phyloP scores from a whole-genome alignment of 148 eudicot species.

The Euryodendron excelsum region DNA sequence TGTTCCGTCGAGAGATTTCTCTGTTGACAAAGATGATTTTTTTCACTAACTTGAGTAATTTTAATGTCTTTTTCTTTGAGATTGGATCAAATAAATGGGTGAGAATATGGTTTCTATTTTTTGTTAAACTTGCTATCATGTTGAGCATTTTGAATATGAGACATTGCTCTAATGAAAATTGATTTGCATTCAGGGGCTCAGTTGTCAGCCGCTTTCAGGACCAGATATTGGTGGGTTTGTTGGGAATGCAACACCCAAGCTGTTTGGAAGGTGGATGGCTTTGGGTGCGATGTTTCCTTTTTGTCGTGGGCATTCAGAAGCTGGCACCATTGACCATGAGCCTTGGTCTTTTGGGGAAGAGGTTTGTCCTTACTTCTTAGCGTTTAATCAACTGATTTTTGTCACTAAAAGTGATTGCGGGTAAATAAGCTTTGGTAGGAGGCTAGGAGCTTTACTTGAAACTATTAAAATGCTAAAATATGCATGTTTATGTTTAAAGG shows the following conservation, averaged over 20 bases:
- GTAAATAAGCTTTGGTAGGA: neutral
- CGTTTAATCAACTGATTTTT: neutral
- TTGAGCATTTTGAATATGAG: neutral
- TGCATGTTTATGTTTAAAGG: neutral
- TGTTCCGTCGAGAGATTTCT: neutral
- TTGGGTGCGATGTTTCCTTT: constrained; percentile 93
- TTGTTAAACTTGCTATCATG: neutral
- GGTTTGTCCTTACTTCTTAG: constrained; percentile 29
- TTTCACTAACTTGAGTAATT: neutral
- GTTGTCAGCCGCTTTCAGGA: constrained; percentile 97
- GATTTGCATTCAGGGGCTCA: constrained; percentile 59
- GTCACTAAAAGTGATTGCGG: neutral
- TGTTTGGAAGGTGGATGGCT: constrained; percentile 99
- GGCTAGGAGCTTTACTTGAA: constrained; percentile 6
- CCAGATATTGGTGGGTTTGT: constrained; percentile 99
- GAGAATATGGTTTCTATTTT: neutral
- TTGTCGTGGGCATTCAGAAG: constrained; percentile 93
- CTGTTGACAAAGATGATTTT: neutral
- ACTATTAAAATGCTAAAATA: neutral
- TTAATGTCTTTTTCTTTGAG: neutral
- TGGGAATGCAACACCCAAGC: constrained; percentile 92
- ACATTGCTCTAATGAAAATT: neutral
- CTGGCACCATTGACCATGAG: constrained; percentile 72
- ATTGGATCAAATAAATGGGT: neutral
- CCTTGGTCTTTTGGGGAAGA: constrained; percentile 98